These are phyloP conservation scores for Beauveria asiatica DNA, from an alignment of 2,329 filamentous ascomycete species.

Conservation along the genomic window DNA sequence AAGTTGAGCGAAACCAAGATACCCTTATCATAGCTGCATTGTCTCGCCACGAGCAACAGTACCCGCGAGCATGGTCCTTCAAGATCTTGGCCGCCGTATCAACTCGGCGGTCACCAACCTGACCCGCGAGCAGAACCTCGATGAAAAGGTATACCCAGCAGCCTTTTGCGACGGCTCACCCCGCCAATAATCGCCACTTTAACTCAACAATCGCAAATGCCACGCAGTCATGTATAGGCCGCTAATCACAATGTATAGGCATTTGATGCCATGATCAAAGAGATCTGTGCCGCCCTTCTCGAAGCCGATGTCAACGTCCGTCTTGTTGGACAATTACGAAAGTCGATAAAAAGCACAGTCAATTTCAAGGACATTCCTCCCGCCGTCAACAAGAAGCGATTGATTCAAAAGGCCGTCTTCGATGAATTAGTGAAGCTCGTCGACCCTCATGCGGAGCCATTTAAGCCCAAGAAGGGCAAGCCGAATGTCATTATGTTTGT, in stretches of 20 bases:
- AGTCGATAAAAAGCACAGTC: slow-evolving; percentile 82
- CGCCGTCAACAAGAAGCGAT: slow-evolving; percentile 93
- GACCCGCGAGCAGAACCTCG: slow-evolving; percentile 83
- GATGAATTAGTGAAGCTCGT: slow-evolving; percentile 94
- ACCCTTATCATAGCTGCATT: not conserved
- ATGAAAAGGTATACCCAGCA: slow-evolving; percentile 67
- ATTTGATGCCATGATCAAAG: slow-evolving; percentile 96
- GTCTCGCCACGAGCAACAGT: slow-evolving; percentile 6
- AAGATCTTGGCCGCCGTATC: slow-evolving; percentile 97
- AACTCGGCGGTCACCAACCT: slow-evolving; percentile 93
- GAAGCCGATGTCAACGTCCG: slow-evolving; percentile 97
- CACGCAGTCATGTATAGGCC: not conserved
- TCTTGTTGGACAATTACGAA: slow-evolving; percentile 82
- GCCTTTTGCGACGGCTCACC: not conserved
- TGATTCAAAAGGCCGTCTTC: slow-evolving; percentile 97
- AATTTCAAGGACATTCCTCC: slow-evolving; percentile 91
- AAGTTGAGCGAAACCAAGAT: slow-evolving; percentile 6
- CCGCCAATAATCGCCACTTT: slow-evolving; percentile 7
- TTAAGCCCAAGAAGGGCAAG: slow-evolving; percentile 94
- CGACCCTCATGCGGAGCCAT: slow-evolving; percentile 88
- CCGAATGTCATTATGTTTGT: slow-evolving; percentile 99
- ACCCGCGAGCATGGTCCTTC: slow-evolving; percentile 71
- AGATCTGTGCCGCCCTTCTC: slow-evolving; percentile 90
- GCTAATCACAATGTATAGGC: slow-evolving; percentile 44
- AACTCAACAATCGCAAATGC: not conserved